A percentile compares a stretch with the other conserved stretches of the same genome.
phyloP scores from a whole-genome alignment of 192 early-diverging fungal genomes.

The Backusella liffmaniae region DNA sequence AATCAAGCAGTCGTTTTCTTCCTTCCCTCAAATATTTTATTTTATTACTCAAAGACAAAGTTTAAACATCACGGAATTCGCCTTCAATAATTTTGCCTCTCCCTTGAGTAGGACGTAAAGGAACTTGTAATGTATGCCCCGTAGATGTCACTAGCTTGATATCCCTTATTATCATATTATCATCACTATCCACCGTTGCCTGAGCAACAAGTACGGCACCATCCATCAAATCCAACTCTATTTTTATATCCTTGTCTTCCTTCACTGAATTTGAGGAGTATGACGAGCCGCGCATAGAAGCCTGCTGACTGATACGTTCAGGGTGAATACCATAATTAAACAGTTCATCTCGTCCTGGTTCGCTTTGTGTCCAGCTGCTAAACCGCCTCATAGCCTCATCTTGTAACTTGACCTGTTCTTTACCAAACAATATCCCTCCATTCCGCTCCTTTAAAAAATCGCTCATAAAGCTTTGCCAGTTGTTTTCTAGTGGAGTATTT shows the following conservation, averaged over 20 bases:
- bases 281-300: not conserved
- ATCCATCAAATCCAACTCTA: conserved; percentile 7
- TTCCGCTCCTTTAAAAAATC: not conserved
- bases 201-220: not conserved
- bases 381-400: not conserved
- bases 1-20: not conserved
- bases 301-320: not conserved
- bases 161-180: not conserved
- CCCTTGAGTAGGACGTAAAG: not conserved
- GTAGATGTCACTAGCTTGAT: conserved; percentile 8
- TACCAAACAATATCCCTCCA: not conserved
- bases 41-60: not conserved
- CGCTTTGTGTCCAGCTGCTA: not conserved
- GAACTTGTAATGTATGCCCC: not conserved
- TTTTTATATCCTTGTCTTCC: not conserved
- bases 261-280: not conserved
- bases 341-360: not conserved
- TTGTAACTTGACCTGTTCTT: conserved; percentile 1
- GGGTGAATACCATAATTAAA: conserved; percentile 9
- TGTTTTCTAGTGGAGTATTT: not conserved
- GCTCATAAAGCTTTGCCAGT: not conserved
- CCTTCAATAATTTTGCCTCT: conserved; percentile 13
- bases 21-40: not conserved
- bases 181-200: not conserved
- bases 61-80: conserved; percentile 14